Base-by-base conservation (phyloP, 2,329 filamentous ascomycete genomes). In the Leptographium procerum region DNA sequence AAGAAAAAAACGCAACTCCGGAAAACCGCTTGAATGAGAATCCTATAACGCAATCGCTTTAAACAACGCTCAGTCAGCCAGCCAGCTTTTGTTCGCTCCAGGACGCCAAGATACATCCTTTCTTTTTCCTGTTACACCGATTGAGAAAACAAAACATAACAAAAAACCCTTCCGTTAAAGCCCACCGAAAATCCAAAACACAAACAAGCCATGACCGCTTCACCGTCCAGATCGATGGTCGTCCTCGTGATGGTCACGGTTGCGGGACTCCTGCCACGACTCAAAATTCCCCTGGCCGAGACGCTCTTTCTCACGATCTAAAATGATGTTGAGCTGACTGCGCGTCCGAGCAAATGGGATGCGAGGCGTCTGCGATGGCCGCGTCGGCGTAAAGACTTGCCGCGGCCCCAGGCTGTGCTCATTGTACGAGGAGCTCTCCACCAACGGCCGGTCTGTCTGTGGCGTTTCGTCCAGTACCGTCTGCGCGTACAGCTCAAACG, bases 271-370 rank as follows among this genome's bases (percentile, higher is more conserved):
- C 16, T 53, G 47, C 60, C 58, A 61, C 8, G 60, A 60, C 9
- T 56, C 50, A 57, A 60, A 63, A 24, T 36, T 59, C 9, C 51
- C 56, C 26, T 60, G 51, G 29, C 60, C 57, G 58, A 78, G 83
- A 58, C n/a, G 66, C 28, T 61, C 69, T 63, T 75, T 79, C 61
- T 80, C 79, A 40, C 77, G 75, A 63, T 83, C 79, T 24, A 85
- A 71, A 1, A 85, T 70, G 4, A 85, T 69, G 11, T 77, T 79
- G 31, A 85, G 70, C 65, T 85, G 81, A 64, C 81, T 84, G 67
- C 78, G 82, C n/a, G 81, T 79, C 59, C 80, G 73, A n/a, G 74
- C 80, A 54, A 84, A 70, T 4, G 77, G 78, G 9, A 80, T 71
- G 16, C 69, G 69, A 29, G 75, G 69, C 16, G 72, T 70, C 13